Evolutionary conservation across 139 green algal species (phyloP), one percentile per base, ranked within the genome.

Genomic region (Astrephomene gubernaculifera): DNA sequence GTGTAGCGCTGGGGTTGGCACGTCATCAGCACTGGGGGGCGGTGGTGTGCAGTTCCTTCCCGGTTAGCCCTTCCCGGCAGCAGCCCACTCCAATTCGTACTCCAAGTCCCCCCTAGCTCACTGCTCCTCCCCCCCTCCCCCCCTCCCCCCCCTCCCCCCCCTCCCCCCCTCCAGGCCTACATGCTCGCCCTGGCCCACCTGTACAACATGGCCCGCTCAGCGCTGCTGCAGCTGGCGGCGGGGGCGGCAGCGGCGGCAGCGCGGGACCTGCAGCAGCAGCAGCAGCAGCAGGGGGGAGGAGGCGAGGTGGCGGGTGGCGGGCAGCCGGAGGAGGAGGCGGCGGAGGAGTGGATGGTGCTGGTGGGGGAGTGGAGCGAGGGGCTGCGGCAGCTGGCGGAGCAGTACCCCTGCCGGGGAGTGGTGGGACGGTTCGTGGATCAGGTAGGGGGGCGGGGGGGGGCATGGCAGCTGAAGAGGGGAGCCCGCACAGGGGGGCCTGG

Each of bases 401-500:
- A 69, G 65, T 86, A 79, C 79, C 61, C 64, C 17, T 79, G 65
- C 49, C 45, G 49, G 21, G 25, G 5, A 2, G 65, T 86, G 61
- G 79, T 86, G 12, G 79, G 79, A 35, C 33, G 52, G 65, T 86
- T 86, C 9, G 41, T 86, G 35, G 79, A 86, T 49, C 79, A 86
- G 79, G 79, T 86, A n/a, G n/a, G n/a, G n/a, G n/a, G n/a, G n/a
- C n/a, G n/a, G n/a, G n/a, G n/a, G n/a, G n/a, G n/a, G n/a, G n/a
- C n/a, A n/a, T n/a, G n/a, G n/a, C n/a, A n/a, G n/a, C n/a, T n/a
- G n/a, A n/a, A n/a, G n/a, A n/a, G n/a, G n/a, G n/a, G n/a, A n/a
- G n/a, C n/a, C n/a, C n/a, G n/a, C n/a, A n/a, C n/a, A n/a, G n/a
- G n/a, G n/a, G n/a, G n/a, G n/a, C n/a, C n/a, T n/a, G n/a, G n/a